phyloP scores from a whole-genome alignment of 2,329 filamentous ascomycete species.

The Seiridium cupressi region DNA sequence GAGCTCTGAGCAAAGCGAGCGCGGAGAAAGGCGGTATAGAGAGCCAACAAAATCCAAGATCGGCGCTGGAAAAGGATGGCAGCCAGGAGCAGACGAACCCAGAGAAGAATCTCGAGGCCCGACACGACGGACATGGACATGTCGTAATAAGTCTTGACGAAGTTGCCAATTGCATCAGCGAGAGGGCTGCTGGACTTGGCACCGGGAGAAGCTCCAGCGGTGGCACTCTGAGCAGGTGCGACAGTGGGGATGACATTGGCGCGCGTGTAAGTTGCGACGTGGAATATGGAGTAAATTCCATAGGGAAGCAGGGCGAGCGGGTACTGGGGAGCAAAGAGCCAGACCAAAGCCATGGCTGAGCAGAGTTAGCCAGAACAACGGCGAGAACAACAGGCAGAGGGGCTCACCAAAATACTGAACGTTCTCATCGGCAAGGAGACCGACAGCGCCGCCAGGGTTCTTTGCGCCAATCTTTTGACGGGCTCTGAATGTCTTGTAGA shows the following conservation, averaged over 20 bases:
- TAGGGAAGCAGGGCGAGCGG: slow-evolving; percentile 90
- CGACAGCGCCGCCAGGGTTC: slow-evolving; percentile 61
- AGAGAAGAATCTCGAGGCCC: slow-evolving; percentile 81
- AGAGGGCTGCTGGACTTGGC: slow-evolving; percentile 62
- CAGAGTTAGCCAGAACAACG: slow-evolving; percentile 1
- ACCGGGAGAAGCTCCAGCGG: slow-evolving; percentile 53
- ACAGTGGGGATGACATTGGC: slow-evolving; percentile 89
- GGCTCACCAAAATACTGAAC: slow-evolving; percentile 91
- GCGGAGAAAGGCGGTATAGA: slow-evolving; percentile 93
- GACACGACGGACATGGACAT: slow-evolving; percentile 92
- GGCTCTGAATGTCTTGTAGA: slow-evolving; percentile 95
- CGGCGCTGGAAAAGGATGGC: slow-evolving; percentile 86
- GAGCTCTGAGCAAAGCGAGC: slow-evolving; percentile 85
- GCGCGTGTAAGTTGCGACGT: slow-evolving; percentile 94
- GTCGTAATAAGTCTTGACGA: slow-evolving; percentile 99
- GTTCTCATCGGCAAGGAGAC: slow-evolving; percentile 84
- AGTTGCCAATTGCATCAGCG: slow-evolving; percentile 81
- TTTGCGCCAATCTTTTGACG: slow-evolving; percentile 72
- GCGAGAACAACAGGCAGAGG: slow-evolving; percentile 10
- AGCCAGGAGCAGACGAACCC: slow-evolving; percentile 77
- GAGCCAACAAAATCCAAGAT: slow-evolving; percentile 80
- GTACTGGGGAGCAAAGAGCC: slow-evolving; percentile 89
- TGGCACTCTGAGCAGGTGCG: slow-evolving; percentile 69
- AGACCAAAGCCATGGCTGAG: slow-evolving; percentile 91
- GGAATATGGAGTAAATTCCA: slow-evolving; percentile 96